Evolutionary conservation across 495 filamentous ascomycete species (phyloP).

Genomic region (Pyrenula aspistea): DNA sequence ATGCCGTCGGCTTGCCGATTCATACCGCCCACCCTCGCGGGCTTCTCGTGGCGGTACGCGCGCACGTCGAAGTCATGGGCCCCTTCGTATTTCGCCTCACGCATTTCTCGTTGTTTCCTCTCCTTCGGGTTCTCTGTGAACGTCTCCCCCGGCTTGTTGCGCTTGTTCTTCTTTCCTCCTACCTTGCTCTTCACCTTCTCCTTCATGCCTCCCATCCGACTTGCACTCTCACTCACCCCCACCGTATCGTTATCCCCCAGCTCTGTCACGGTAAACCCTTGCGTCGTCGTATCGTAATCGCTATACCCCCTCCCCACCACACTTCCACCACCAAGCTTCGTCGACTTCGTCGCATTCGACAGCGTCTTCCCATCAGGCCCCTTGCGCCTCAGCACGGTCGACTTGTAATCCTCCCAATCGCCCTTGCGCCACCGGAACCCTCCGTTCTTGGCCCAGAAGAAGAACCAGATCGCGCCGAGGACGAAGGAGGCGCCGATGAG

Average conservation of each 20-base stretch:
- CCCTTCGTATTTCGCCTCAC: constrained; percentile 39
- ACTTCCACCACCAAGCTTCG: constrained; percentile 67
- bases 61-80: constrained; percentile 61
- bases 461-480: constrained; percentile 79
- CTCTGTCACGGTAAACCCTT: constrained; percentile 30
- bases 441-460: constrained; percentile 95
- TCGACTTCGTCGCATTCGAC: constrained; percentile 67
- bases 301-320: constrained; percentile 52
- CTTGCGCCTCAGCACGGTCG: constrained; percentile 84
- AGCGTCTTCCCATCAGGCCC: constrained; percentile 78
- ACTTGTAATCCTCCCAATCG: constrained; percentile 98
- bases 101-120: constrained; percentile 24
- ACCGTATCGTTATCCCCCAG: constrained; percentile 26
- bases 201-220: constrained; percentile 9
- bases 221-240: neutral
- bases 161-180: constrained; percentile 24
- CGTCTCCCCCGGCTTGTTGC: constrained; percentile 12
- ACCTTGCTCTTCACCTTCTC: constrained; percentile 24
- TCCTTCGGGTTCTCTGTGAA: constrained; percentile 21
- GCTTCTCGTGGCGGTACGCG: constrained; percentile 58
- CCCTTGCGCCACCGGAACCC: constrained; percentile 73
- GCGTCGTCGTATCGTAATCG: constrained; percentile 22
- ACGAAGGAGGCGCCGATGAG: constrained; percentile 72
- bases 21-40: constrained; percentile 46
- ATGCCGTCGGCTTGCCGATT: constrained; percentile 56